Evolutionary conservation across 2,329 filamentous ascomycete genomes (phyloP).

Genomic region (Tympanopsis confertula): DNA sequence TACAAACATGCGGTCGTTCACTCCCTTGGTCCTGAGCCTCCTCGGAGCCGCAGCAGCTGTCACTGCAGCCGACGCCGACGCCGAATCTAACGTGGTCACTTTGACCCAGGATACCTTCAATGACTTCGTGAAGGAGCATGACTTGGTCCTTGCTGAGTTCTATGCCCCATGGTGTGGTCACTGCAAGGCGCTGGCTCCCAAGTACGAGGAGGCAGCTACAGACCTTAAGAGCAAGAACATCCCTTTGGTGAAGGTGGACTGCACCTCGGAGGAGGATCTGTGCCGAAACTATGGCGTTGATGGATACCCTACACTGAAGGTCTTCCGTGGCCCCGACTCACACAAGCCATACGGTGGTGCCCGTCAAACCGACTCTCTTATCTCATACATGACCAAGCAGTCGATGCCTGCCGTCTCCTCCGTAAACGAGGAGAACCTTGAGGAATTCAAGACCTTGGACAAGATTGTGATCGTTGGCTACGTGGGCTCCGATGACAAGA

Average conservation of each 20-base stretch:
- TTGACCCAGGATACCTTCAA: conserved; percentile 81
- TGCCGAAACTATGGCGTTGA: conserved; percentile 85
- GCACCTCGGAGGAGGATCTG: conserved; percentile 85
- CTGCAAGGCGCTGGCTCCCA: conserved; percentile 93
- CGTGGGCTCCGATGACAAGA: conserved; percentile 8
- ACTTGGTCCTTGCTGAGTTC: conserved; percentile 91
- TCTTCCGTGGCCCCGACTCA: conserved; percentile 86
- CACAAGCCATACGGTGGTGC: conserved; percentile 75
- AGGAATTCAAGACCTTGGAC: conserved; percentile 15
- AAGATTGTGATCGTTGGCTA: conserved; percentile 19
- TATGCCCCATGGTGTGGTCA: conserved; percentile 95
- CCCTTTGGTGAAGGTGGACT: conserved; percentile 78
- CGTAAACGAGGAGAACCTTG: conserved; percentile 8
- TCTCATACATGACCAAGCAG: conserved; percentile 96
- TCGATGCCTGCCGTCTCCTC: conserved; percentile 40
- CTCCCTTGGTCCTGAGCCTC: conserved; percentile 23
- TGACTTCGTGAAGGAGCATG: conserved; percentile 73
- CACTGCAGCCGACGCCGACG: conserved; percentile 46
- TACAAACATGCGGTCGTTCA: conserved; percentile 24
- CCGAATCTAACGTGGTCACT: conserved; percentile 69
- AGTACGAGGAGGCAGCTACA: conserved; percentile 80
- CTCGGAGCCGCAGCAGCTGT: conserved; percentile 31
- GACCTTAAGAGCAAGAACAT: conserved; percentile 81
- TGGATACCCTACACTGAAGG: conserved; percentile 96
- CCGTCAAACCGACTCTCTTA: conserved; percentile 72